These are phyloP conservation scores for Penicillium thymicola DNA, from an alignment of 2,329 filamentous ascomycete species.

Conservation along the genomic window DNA sequence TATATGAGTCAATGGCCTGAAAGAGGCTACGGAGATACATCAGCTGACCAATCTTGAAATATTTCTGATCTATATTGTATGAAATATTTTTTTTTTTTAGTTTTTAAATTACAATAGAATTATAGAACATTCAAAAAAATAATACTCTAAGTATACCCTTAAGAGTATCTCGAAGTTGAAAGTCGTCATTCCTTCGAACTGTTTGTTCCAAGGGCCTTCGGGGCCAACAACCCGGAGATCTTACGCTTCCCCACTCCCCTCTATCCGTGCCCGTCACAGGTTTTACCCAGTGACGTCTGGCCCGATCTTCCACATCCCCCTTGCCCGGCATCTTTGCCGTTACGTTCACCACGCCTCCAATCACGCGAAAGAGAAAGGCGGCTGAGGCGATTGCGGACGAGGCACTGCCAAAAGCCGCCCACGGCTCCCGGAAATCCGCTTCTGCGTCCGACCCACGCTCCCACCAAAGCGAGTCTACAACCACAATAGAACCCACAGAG, in stretches of 20 bases:
- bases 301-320: not conserved
- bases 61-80: not conserved
- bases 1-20: not conserved
- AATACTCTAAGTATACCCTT: too few species aligned
- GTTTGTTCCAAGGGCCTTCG: not conserved
- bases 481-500: constrained; percentile 7
- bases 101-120: not conserved
- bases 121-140: not conserved
- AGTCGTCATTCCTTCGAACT: not conserved
- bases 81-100: too few species aligned
- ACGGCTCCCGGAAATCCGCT: constrained; percentile 24
- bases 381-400: constrained; percentile 41
- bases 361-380: constrained; percentile 53
- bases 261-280: constrained; percentile 6
- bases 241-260: constrained; percentile 7
- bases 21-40: not conserved
- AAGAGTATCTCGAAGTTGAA: not conserved
- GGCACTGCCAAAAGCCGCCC: constrained; percentile 27
- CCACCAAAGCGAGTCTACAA: constrained; percentile 23
- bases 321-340: constrained; percentile 18
- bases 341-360: constrained; percentile 52
- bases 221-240: not conserved
- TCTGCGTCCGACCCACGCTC: constrained; percentile 26
- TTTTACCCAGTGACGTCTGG: constrained; percentile 7
- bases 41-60: not conserved